Evolutionary conservation across 1,284 basidiomycete genomes (phyloP).

Genomic region (Ceratobasidium sp.): DNA sequence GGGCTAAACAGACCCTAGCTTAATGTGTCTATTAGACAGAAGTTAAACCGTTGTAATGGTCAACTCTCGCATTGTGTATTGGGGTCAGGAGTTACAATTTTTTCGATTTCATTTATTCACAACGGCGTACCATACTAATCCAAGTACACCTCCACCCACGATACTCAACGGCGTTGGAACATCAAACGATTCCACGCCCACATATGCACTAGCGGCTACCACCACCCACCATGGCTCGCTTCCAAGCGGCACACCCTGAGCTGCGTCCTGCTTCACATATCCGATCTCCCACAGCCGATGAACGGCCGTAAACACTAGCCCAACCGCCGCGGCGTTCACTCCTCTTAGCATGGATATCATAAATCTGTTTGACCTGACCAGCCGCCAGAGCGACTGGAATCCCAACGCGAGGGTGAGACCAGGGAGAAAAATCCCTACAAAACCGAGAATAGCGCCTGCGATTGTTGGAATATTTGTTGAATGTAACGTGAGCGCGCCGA

Average conservation of each 20-base stretch:
- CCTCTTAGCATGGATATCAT: constrained; percentile 64
- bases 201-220: constrained; percentile 56
- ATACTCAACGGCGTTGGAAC: constrained; percentile 59
- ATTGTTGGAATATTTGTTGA: constrained; percentile 54
- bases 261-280: constrained; percentile 46
- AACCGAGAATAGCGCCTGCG: constrained; percentile 65
- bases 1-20: too few species aligned
- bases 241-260: constrained; percentile 57
- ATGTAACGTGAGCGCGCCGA: constrained; percentile 64
- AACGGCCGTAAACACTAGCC: constrained; percentile 69
- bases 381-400: constrained; percentile 65
- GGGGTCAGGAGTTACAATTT: too few species aligned
- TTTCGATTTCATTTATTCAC: neutral
- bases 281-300: constrained; percentile 64
- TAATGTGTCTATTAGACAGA: too few species aligned
- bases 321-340: constrained; percentile 68
- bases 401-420: constrained; percentile 67
- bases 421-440: constrained; percentile 65
- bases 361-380: constrained; percentile 59
- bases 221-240: constrained; percentile 63
- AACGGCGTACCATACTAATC: constrained; percentile 56
- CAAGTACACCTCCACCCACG: constrained; percentile 57
- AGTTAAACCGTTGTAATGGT: too few species aligned
- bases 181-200: constrained; percentile 56
- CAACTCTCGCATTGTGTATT: too few species aligned